A percentile compares a stretch with the other conserved stretches of the same genome.
phyloP scores from a whole-genome alignment of 2,329 filamentous ascomycete species.

The Phialocephala subalpina region DNA sequence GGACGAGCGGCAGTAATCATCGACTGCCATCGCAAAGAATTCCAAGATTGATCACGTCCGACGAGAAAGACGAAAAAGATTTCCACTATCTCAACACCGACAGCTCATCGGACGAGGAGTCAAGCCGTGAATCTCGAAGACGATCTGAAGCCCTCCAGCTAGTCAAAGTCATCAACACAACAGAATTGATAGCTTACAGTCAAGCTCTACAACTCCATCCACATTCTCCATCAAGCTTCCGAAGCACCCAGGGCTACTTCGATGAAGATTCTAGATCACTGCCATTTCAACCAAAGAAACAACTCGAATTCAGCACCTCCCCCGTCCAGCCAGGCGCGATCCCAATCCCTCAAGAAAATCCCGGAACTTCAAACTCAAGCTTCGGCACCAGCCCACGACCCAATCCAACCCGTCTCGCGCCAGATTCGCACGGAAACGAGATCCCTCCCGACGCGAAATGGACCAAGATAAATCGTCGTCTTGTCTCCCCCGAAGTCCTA shows the following conservation, averaged over 20 bases:
- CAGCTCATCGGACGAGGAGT: conserved; percentile 34
- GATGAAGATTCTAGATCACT: conserved; percentile 32
- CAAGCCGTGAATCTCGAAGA: conserved; percentile 25
- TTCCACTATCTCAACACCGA: conserved; percentile 32
- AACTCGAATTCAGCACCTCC: conserved; percentile 21
- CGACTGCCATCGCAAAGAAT: conserved; percentile 19
- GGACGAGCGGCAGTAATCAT: conserved; percentile 17
- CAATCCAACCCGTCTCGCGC: conserved; percentile 50
- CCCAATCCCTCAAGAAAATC: conserved; percentile 28
- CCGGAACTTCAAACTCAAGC: conserved; percentile 19
- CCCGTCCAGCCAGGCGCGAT: conserved; percentile 30
- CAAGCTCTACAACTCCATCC: conserved; percentile 32
- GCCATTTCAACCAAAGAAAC: conserved; percentile 31
- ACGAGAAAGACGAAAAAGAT: conserved; percentile 28
- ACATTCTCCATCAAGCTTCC: conserved; percentile 33
- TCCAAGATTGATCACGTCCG: conserved; percentile 29
- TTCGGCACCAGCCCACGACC: conserved; percentile 27
- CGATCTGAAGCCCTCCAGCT: conserved; percentile 23
- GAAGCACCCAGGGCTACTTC: conserved; percentile 32
- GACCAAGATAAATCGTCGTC: conserved; percentile 63
- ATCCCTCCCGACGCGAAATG: conserved; percentile 66
- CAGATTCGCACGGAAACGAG: conserved; percentile 63
- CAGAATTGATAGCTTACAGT: conserved; percentile 32
- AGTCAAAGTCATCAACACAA: conserved; percentile 36
- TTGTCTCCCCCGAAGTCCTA: conserved; percentile 66